Evolutionary conservation across 2,329 filamentous ascomycete genomes (phyloP).

Genomic region (Penicillium palitans): DNA sequence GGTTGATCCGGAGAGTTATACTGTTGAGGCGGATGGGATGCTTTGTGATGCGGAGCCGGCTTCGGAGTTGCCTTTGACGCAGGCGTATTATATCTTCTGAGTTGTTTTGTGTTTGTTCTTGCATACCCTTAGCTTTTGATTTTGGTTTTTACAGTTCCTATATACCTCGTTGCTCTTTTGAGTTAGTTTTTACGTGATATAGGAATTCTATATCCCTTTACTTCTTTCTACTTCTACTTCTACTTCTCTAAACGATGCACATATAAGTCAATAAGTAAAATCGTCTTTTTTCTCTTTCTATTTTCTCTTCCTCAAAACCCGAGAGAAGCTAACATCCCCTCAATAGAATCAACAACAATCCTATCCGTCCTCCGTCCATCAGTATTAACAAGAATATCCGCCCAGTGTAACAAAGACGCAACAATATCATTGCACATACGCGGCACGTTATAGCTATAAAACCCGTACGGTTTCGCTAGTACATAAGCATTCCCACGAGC

Average conservation of each 20-base stretch:
- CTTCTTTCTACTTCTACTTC: background rate
- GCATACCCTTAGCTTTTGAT: slow-evolving; percentile 2
- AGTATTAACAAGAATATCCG: slow-evolving; percentile 6
- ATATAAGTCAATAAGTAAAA: background rate
- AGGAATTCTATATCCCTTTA: background rate
- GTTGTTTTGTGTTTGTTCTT: background rate
- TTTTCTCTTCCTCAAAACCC: background rate
- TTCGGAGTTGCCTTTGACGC: slow-evolving; percentile 69
- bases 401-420: slow-evolving; percentile 8
- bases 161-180: slow-evolving; percentile 19
- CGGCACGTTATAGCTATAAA: slow-evolving; percentile 2
- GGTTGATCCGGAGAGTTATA: slow-evolving; percentile 88
- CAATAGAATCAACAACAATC: slow-evolving; percentile 1
- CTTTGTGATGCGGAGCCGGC: slow-evolving; percentile 73
- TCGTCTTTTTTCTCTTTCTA: background rate
- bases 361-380: slow-evolving; percentile 5
- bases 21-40: slow-evolving; percentile 79
- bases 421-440: background rate
- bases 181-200: slow-evolving; percentile 3
- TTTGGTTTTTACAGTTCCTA: background rate
- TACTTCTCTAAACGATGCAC: background rate
- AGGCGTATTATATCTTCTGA: slow-evolving; percentile 76
- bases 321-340: background rate
- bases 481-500: background rate
- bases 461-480: background rate